A percentile compares a stretch with the other conserved stretches of the same genome.
These are phyloP conservation scores for Penicillium atrosanguineum DNA, from an alignment of 495 filamentous ascomycete species.

Conservation along the genomic window DNA sequence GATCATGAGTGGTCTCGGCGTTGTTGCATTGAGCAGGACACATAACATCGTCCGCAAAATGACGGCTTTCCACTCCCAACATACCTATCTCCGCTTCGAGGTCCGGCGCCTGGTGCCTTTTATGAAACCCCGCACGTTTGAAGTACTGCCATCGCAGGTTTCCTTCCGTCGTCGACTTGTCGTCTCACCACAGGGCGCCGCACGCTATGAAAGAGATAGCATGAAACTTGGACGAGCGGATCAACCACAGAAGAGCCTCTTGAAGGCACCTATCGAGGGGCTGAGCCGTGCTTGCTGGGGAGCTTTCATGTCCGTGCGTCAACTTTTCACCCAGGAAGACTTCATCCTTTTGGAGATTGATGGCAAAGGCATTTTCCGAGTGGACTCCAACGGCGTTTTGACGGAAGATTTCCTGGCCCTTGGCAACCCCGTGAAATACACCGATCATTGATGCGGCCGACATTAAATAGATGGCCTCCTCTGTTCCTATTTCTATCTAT, in stretches of 20 bases:
- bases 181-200: conserved; percentile 17
- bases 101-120: conserved; percentile 46
- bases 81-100: conserved; percentile 32
- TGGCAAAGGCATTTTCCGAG: conserved; percentile 37
- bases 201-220: conserved; percentile 21
- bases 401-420: conserved; percentile 38
- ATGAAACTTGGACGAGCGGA: conserved; percentile 14
- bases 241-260: conserved; percentile 24
- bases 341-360: conserved; percentile 45
- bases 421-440: conserved; percentile 20
- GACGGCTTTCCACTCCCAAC: conserved; percentile 32
- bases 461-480: neutral
- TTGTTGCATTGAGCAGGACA: conserved; percentile 38
- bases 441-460: neutral
- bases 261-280: conserved; percentile 38
- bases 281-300: conserved; percentile 34
- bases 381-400: conserved; percentile 41
- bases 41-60: conserved; percentile 33
- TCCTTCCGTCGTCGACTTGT: conserved; percentile 25
- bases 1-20: conserved; percentile 44
- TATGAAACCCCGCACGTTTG: conserved; percentile 36
- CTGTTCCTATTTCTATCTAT: neutral
- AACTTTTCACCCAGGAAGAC: conserved; percentile 45
- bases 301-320: conserved; percentile 38
- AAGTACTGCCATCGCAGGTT: conserved; percentile 38